Evolutionary conservation across 306 rosid species (phyloP), one percentile per base, ranked within the genome.

Genomic region (Trichosanthes cucumerina): DNA sequence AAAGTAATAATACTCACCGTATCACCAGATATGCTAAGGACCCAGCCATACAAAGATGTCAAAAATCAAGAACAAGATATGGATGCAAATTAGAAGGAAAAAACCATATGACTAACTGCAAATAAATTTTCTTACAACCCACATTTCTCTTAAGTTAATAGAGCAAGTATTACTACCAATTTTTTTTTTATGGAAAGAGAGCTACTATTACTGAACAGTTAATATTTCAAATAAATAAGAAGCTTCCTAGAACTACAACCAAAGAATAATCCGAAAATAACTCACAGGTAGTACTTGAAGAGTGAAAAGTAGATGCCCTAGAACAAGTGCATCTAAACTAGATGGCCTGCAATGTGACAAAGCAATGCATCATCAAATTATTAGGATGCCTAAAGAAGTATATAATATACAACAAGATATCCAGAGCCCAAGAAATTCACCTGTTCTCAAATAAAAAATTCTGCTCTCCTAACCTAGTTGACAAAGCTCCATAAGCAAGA

Each of bases 211-310:
- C 49, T 26, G 24, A 59, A 62, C 5, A 43, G 58, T 60, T 39
- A 77, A 14, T 36, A 59, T 15, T 43, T 41, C 10, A 44, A 36
- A 13, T 24, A 28, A 19, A 31, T 43, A 58, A 57, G 65, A 60
- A 7, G 43, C 26, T 59, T 76, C 28, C 1, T 1, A 31, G 9
- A 7, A 74, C 57, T 31, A 52, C 41, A 74, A 31, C 33, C 31
- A 50, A 52, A 50, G 28, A 74, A 74, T 74, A 31, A 33, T 74
- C 18, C 8, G n/a, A 18, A 74, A 77, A 63, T 82, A 84, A 86
- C 98, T 93, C 87, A 96, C 99, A 21, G 98, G 97, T 80, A 96
- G 86, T 70, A 92, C 96, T 65, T 91, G 89, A 87, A 93, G 91
- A 83, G 76, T 81, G 76, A 91, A 80, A 21, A 93, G 88, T 78